Base-by-base conservation (phyloP, 805 yeast species). In the Metschnikowia drakensbergensis region DNA sequence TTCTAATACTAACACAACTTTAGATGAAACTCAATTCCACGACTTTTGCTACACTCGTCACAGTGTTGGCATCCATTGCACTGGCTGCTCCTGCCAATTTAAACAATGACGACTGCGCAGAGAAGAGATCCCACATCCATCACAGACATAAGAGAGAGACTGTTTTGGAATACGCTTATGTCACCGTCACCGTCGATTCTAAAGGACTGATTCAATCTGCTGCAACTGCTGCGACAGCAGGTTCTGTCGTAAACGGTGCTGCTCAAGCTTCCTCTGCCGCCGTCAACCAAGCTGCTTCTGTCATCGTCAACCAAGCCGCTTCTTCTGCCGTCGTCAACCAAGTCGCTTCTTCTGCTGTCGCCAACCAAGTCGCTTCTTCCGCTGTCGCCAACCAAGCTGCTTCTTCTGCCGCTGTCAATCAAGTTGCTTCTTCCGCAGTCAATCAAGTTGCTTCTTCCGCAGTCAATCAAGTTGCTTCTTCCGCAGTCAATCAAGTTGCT, bases 81-180 rank as follows among this genome's bases (percentile, higher is more conserved):
- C 40, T 48, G 27, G 52, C 59, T 28, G 57, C 58, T 10, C 55
- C 59, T n/a, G 52, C 60, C 10, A 48, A 47, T 38, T 34, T 49
- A 41, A 50, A 45, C 30, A 55, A 43, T 30, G 50, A 42, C 3
- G 54, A 57, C 47, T 57, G 60, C 34, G 44, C 50, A 17, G 52
- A 55, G 13, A 54, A 52, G 49, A 48, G 50, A 29, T 41, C 46
- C 35, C 87, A 82, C 69, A 74, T 75, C 50, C 86, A 83, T 71
- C 84, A 77, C 69, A 79, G 69, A 64, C 83, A 76, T 67, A 81
- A 74, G 67, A 77, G 81, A 71, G 83, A 79, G 41, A 77, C 75
- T 54, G 84, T 78, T 37, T 71, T 75, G 51, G 78, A 75, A 59
- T 75, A 75, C 53, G 77, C 74, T 32, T 52, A 64, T 53, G 72